A percentile compares a stretch with the other conserved stretches of the same genome.
Conservation (phyloP, 164 flowering plant genomes). For the Dillenia turbinata region DNA sequence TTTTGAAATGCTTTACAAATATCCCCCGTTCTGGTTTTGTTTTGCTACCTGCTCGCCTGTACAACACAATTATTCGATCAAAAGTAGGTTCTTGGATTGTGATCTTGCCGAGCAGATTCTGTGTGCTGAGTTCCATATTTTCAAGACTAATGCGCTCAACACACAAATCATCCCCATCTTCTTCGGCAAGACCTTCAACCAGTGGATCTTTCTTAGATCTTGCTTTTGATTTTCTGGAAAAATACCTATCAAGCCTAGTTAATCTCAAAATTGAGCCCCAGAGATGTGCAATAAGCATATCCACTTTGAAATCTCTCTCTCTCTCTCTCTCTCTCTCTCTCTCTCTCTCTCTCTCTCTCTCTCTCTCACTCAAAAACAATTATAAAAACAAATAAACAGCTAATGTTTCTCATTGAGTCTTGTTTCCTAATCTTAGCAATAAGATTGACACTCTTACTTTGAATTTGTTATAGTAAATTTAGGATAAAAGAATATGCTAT, state of each 20-base stretch:
- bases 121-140: slow-evolving; percentile 68
- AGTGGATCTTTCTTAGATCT: slow-evolving; percentile 42
- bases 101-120: slow-evolving; percentile 54
- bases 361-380: too few species aligned
- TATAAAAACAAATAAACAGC: too few species aligned
- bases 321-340: too few species aligned
- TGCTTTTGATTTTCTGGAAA: slow-evolving; percentile 36
- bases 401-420: too few species aligned
- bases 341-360: too few species aligned
- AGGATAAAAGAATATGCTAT: too few species aligned
- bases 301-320: too few species aligned
- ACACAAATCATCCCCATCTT: slow-evolving; percentile 38
- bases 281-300: too few species aligned
- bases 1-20: slow-evolving; percentile 86
- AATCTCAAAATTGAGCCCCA: too few species aligned
- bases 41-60: slow-evolving; percentile 71
- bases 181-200: slow-evolving; percentile 50
- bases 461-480: too few species aligned
- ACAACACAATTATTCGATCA: slow-evolving; percentile 88
- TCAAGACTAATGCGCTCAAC: slow-evolving; percentile 86
- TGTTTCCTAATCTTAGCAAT: too few species aligned
- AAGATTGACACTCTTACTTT: too few species aligned
- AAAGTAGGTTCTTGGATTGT: slow-evolving; percentile 98
- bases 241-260: slow-evolving; percentile 53
- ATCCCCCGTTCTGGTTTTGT: slow-evolving; percentile 63